A percentile compares a stretch with the other conserved stretches of the same genome.
Evolutionary conservation across 2,329 filamentous ascomycete species (phyloP).

Genomic region (Fonsecaea pugnacius): DNA sequence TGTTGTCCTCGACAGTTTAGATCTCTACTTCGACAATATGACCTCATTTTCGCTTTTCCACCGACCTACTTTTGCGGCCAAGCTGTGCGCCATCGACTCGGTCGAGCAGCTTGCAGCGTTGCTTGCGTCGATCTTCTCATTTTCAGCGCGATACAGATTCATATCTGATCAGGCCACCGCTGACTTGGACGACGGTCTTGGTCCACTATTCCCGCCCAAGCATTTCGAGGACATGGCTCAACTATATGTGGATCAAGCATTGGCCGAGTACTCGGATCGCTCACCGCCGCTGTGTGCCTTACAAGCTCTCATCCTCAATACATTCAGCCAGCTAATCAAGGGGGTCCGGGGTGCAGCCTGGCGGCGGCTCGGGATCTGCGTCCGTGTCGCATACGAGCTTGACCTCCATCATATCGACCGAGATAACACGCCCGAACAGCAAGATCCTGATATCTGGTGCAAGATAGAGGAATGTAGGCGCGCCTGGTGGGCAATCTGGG

Average conservation of each 20-base stretch:
- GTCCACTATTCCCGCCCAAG: conserved; percentile 2
- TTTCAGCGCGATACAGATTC: conserved; percentile 10
- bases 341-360: conserved; percentile 46
- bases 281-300: conserved; percentile 43
- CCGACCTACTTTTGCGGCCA: conserved; percentile 39
- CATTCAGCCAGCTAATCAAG: conserved; percentile 43
- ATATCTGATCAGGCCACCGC: not conserved
- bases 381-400: conserved; percentile 43
- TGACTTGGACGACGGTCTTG: conserved; percentile 6
- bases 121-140: conserved; percentile 42
- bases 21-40: conserved; percentile 42
- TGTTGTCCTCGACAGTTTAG: conserved; percentile 8
- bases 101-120: conserved; percentile 37
- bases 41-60: conserved; percentile 43
- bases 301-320: conserved; percentile 44
- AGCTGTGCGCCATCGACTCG: conserved; percentile 33
- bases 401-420: conserved; percentile 39
- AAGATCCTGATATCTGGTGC: conserved; percentile 33
- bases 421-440: conserved; percentile 11
- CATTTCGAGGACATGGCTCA: conserved; percentile 33
- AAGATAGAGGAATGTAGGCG: conserved; percentile 45
- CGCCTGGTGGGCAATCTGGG: conserved; percentile 50
- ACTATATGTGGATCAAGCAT: conserved; percentile 37
- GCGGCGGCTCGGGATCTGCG: conserved; percentile 40
- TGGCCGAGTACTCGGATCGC: conserved; percentile 42